Evolutionary conservation across 2,329 filamentous ascomycete species (phyloP).

Genomic region (Xylariaceae sp.): DNA sequence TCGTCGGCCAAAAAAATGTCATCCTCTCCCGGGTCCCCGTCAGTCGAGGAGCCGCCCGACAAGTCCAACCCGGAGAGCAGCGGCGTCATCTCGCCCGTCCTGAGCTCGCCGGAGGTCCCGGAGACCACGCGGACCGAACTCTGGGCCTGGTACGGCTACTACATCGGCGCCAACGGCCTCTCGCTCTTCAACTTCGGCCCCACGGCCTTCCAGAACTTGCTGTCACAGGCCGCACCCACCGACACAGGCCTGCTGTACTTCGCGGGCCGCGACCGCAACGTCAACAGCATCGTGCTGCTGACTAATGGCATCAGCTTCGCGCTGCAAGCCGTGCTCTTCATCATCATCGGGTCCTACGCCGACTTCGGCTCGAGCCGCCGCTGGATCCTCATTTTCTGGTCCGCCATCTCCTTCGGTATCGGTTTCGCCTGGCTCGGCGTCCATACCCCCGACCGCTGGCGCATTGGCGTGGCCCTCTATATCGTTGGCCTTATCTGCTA

Average conservation of each 20-base stretch:
- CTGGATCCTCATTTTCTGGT: conserved; percentile 57
- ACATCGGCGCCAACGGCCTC: conserved; percentile 61
- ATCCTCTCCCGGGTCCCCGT: not conserved
- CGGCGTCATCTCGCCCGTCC: conserved; percentile 14
- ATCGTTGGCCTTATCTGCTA: conserved; percentile 62
- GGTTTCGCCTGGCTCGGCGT: conserved; percentile 65
- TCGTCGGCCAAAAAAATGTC: not conserved
- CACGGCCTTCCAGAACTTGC: conserved; percentile 59
- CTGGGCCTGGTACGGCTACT: conserved; percentile 56
- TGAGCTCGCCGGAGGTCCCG: conserved; percentile 18
- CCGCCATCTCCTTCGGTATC: conserved; percentile 54
- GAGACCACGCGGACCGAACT: conserved; percentile 47
- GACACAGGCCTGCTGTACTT: conserved; percentile 49
- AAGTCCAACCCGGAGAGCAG: not conserved
- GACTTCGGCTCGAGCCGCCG: conserved; percentile 62
- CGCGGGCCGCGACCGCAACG: conserved; percentile 50
- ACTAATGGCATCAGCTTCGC: conserved; percentile 64
- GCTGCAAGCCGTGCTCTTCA: conserved; percentile 54
- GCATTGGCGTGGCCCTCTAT: conserved; percentile 55
- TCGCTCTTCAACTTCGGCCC: conserved; percentile 60
- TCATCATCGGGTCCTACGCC: conserved; percentile 47
- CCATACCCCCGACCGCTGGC: conserved; percentile 55
- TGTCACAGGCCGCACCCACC: conserved; percentile 53
- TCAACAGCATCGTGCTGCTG: conserved; percentile 60
- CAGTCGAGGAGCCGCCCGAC: not conserved